A percentile compares a stretch with the other conserved stretches of the same genome.
Evolutionary conservation across 257 asterid genomes (phyloP).

Genomic region (Echites panduratus): DNA sequence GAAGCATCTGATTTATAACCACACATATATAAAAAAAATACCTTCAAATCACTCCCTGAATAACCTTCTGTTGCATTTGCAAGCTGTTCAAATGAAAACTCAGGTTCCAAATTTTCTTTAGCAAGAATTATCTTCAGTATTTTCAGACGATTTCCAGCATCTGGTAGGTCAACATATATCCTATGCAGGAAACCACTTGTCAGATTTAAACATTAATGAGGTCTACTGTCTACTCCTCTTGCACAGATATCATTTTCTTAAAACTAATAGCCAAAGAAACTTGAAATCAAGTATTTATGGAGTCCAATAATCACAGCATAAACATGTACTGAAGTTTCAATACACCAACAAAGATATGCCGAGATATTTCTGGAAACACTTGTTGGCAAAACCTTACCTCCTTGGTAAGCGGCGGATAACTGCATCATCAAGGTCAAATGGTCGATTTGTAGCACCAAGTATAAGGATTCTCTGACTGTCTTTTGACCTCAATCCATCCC

Average conservation of each 20-base stretch:
- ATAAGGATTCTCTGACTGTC: conserved; percentile 91
- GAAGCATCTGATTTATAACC: not conserved
- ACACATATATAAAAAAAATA: conserved; percentile 25
- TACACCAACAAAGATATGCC: not conserved
- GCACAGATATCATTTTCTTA: not conserved
- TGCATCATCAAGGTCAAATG: conserved; percentile 99
- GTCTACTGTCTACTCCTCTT: not conserved
- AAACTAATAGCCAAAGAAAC: not conserved
- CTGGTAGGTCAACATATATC: conserved; percentile 94
- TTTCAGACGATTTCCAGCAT: conserved; percentile 79
- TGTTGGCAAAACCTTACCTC: conserved; percentile 40
- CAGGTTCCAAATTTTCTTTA: conserved; percentile 69
- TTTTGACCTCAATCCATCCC: conserved; percentile 98
- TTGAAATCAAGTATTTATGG: not conserved
- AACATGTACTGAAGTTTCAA: not conserved
- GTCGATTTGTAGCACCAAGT: conserved; percentile 98
- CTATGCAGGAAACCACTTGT: conserved; percentile 37
- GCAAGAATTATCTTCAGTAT: conserved; percentile 78
- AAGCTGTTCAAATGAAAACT: conserved; percentile 64
- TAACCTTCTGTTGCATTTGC: conserved; percentile 96
- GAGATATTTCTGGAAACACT: not conserved
- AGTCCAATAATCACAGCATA: not conserved
- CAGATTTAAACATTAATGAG: not conserved
- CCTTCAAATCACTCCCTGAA: conserved; percentile 99
- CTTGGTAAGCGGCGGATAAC: conserved; percentile 97